Evolutionary conservation across 345 rosid genomes (phyloP), one percentile per base, ranked within the genome.

Genomic region (Salix brachista): DNA sequence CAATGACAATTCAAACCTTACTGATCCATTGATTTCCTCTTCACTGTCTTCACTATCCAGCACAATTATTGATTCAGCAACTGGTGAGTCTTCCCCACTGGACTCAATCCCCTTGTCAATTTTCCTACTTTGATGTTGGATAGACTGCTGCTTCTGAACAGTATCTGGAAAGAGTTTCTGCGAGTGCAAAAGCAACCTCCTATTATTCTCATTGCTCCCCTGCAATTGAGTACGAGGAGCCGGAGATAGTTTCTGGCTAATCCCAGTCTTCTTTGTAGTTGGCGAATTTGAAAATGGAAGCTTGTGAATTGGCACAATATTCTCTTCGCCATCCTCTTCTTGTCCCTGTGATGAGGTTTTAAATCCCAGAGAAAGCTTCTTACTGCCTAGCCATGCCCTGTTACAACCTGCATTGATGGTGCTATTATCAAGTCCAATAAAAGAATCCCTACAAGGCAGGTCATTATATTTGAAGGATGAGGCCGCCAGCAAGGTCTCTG

Each of bases 1-100:
- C 67, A 86, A 26, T 58, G 84, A 77, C 79, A 82, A 73, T 74
- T 79, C 82, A 46, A 73, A 73, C 84, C 87, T 85, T 41, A 25
- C 26, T 37, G 77, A 66, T 71, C 76, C 78, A 58, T 70, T 78
- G 26, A 26, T 83, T 78, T 91, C 94, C 23, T 87, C 89, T 73
- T 87, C 97, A 36, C 95, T 90, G 6, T 91, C 97, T 80, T 94
- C 97, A 60, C 97, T 90, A 78, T 94, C 97, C 67, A 82, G 78
- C 73, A 92, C 94, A 14, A 94, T 85, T 68, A 86, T 75, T 18
- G 84, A 66, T 58, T 89, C 97, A 65, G 81, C 46, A 71, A 81
- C 17, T 21, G 78, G 79, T 71, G 82, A 50, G 77, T 81, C 90
- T 77, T 78, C 90, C 28, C 37, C 83, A 11, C 73, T 69, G 42